These are phyloP conservation scores for Collybia sp. DNA, from an alignment of 768 basidiomycete genomes.

Conservation along the genomic window DNA sequence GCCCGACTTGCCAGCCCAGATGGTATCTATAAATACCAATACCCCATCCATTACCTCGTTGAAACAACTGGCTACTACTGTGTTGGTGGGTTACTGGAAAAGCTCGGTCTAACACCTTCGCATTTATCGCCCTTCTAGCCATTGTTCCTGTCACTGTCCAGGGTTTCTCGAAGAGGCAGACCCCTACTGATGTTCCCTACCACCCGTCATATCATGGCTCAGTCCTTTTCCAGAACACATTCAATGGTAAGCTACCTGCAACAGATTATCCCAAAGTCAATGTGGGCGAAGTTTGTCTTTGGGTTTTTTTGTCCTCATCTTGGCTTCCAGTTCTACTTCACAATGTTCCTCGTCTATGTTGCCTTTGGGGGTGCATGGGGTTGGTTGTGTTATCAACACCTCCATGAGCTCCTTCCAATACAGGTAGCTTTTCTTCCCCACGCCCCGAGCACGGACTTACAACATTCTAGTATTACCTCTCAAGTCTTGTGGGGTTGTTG, in stretches of 20 bases:
- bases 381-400: slow-evolving; percentile 75
- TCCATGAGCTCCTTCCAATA: slow-evolving; percentile 82
- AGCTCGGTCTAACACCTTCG: no score
- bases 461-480: slow-evolving; percentile 74
- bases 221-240: slow-evolving; percentile 84
- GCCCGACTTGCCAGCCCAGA: slow-evolving; percentile 38
- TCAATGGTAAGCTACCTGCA: slow-evolving; percentile 85
- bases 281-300: slow-evolving; percentile 40
- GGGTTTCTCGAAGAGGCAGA: slow-evolving; percentile 28
- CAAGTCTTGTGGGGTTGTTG: slow-evolving; percentile 80
- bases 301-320: slow-evolving; percentile 2
- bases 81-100: slow-evolving; percentile 57
- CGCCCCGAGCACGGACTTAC: not conserved
- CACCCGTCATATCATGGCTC: slow-evolving; percentile 78
- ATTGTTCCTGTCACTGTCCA: slow-evolving; percentile 87
- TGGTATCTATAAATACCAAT: slow-evolving; percentile 49
- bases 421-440: slow-evolving; percentile 47
- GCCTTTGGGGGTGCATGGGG: slow-evolving; percentile 72
- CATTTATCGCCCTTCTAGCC: slow-evolving; percentile 35
- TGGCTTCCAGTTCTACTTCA: slow-evolving; percentile 72
- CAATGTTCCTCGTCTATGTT: slow-evolving; percentile 77
- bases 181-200: slow-evolving; percentile 46
- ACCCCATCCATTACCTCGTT: slow-evolving; percentile 81
- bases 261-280: slow-evolving; percentile 97
- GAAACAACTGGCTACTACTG: slow-evolving; percentile 93